A percentile compares a stretch with the other conserved stretches of the same genome.
phyloP scores from a whole-genome alignment of 768 basidiomycete species.

The Neoboletus brunneissimus region DNA sequence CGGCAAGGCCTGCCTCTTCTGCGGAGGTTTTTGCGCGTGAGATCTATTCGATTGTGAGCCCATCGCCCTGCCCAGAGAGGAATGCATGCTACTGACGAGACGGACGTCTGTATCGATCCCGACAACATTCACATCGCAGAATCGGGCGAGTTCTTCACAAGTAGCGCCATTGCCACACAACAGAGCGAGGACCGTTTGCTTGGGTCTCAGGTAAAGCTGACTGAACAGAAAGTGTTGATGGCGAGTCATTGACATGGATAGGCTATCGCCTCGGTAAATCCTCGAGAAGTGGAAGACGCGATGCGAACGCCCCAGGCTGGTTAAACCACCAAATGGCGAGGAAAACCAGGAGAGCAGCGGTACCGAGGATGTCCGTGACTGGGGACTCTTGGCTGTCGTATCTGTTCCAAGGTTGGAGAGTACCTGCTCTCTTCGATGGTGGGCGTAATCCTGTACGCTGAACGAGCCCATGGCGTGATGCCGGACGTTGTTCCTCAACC shows the following conservation, averaged over 20 bases:
- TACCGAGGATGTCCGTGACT: neutral
- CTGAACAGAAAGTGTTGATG: conserved; percentile 7
- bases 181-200: conserved; percentile 5
- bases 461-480: neutral
- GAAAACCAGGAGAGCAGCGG: neutral
- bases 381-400: neutral
- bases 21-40: neutral
- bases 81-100: neutral
- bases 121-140: conserved; percentile 2
- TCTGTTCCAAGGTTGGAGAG: neutral
- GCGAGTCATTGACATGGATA: conserved; percentile 6
- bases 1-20: neutral
- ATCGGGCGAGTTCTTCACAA: conserved; percentile 1
- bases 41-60: neutral
- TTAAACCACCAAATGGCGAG: neutral
- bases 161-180: conserved; percentile 1
- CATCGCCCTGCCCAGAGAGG: neutral
- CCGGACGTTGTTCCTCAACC: neutral
- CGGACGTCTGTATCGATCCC: conserved; percentile 1
- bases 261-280: conserved; percentile 5
- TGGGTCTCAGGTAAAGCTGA: conserved; percentile 3
- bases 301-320: neutral
- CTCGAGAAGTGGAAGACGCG: conserved; percentile 7
- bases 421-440: neutral
- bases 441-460: neutral